Percentiles rank a stretch among this genome's conserved stretches.
Conservation (phyloP, 2,329 filamentous ascomycete genomes). For the Apiospora aurea region DNA sequence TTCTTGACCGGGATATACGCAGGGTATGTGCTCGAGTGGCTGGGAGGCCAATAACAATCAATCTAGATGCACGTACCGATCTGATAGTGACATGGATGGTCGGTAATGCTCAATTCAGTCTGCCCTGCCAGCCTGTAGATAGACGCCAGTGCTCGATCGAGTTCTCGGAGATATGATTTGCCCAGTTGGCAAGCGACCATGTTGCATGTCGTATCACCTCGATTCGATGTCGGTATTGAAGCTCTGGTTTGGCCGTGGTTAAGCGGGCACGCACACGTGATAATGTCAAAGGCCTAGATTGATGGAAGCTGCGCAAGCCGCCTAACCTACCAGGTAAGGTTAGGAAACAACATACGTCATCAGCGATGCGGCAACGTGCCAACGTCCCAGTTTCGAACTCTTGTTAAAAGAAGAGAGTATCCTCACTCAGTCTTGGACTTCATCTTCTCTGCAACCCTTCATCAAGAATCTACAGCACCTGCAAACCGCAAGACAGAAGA, state of each 20-base stretch:
- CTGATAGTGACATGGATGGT: background rate
- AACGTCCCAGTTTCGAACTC: slow-evolving; percentile 13
- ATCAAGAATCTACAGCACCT: background rate
- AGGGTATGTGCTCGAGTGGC: slow-evolving; percentile 3
- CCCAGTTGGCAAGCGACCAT: background rate
- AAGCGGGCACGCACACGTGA: slow-evolving; percentile 6
- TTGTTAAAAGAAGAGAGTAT: background rate
- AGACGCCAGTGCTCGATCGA: background rate
- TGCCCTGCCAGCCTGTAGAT: background rate
- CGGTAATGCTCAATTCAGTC: background rate
- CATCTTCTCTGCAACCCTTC: background rate
- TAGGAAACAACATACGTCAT: slow-evolving; percentile 14
- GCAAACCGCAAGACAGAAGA: background rate
- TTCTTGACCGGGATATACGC: background rate
- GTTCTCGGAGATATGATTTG: background rate
- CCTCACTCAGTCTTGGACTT: background rate
- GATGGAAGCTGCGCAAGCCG: background rate
- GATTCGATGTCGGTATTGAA: background rate
- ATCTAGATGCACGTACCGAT: background rate
- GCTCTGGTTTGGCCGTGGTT: background rate
- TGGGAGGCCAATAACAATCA: background rate
- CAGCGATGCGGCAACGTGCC: background rate
- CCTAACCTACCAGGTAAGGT: background rate
- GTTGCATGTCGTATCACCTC: background rate
- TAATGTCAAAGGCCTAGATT: slow-evolving; percentile 4